Evolutionary conservation across 2,329 filamentous ascomycete genomes (phyloP).

Genomic region (Ophiosphaerella herpotricha): DNA sequence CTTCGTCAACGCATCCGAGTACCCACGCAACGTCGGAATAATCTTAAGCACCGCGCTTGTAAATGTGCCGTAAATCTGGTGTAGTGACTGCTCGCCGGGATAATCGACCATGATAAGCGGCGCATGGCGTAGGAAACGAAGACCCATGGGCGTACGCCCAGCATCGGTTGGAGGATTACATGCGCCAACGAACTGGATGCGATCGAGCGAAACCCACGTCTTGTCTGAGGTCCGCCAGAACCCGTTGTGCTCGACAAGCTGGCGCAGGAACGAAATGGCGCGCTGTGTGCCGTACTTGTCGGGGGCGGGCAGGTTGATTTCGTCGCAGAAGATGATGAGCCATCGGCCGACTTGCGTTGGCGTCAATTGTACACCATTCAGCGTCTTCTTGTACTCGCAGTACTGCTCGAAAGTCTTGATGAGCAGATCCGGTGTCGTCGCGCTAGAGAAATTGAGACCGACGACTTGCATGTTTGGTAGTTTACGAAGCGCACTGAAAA

Average conservation of each 20-base stretch:
- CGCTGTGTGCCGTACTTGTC: slow-evolving; percentile 98
- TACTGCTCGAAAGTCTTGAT: slow-evolving; percentile 99
- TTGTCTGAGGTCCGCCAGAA: slow-evolving; percentile 99
- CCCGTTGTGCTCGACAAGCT: slow-evolving; percentile 97
- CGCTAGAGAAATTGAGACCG: slow-evolving; percentile 98
- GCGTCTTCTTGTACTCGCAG: slow-evolving; percentile 98
- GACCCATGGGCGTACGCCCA: slow-evolving; percentile 90
- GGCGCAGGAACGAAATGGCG: slow-evolving; percentile 94
- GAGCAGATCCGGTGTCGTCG: slow-evolving; percentile 93
- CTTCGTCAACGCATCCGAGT: slow-evolving; percentile 89
- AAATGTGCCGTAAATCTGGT: slow-evolving; percentile 98
- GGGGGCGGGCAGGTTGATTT: slow-evolving; percentile 97
- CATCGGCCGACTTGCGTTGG: slow-evolving; percentile 96
- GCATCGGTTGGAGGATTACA: slow-evolving; percentile 98
- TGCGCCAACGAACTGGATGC: slow-evolving; percentile 98
- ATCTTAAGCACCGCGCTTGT: slow-evolving; percentile 96
- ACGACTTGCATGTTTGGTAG: slow-evolving; percentile 99
- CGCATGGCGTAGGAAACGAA: slow-evolving; percentile 91
- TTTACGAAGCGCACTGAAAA: slow-evolving; percentile 96
- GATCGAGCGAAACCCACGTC: slow-evolving; percentile 95
- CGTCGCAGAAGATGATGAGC: slow-evolving; percentile 98
- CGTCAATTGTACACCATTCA: slow-evolving; percentile 93
- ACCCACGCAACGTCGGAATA: slow-evolving; percentile 90
- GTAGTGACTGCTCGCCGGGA: slow-evolving; percentile 89
- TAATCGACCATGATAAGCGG: slow-evolving; percentile 99